Percentiles rank a stretch among this genome's conserved stretches.
phyloP scores from a whole-genome alignment of 768 basidiomycete genomes.

The Suillus lakei region DNA sequence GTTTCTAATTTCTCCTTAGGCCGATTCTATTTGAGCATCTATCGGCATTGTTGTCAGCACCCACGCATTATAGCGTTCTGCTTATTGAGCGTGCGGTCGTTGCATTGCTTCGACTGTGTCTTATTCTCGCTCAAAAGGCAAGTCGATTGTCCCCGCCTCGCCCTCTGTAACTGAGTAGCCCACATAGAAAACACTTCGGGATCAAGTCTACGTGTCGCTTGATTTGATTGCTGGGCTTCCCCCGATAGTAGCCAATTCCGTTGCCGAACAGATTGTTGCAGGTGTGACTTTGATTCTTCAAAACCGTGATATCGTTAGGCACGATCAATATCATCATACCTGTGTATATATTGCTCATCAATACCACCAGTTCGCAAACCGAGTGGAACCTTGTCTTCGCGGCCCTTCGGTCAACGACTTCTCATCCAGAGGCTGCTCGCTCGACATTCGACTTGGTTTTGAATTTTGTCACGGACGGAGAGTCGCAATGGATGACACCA shows the following conservation, averaged over 20 bases:
- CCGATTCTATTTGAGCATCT: constrained; percentile 95
- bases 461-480: constrained; percentile 64
- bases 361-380: constrained; percentile 71
- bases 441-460: constrained; percentile 82
- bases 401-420: constrained; percentile 81
- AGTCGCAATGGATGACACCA: constrained; percentile 59
- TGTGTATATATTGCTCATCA: constrained; percentile 12
- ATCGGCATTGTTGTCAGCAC: constrained; percentile 74
- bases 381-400: constrained; percentile 96
- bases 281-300: constrained; percentile 83
- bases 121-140: constrained; percentile 81
- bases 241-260: constrained; percentile 71
- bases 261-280: constrained; percentile 89
- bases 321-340: background rate
- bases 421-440: constrained; percentile 86
- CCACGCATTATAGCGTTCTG: constrained; percentile 84
- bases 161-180: constrained; percentile 2
- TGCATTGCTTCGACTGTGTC: constrained; percentile 81
- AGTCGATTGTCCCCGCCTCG: constrained; percentile 22
- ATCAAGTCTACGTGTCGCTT: constrained; percentile 94
- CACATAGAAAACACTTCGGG: constrained; percentile 74
- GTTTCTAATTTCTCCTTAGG: constrained; percentile 52
- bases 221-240: constrained; percentile 88
- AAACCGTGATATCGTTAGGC: constrained; percentile 73
- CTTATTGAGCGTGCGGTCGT: constrained; percentile 95